Percentiles rank a stretch among this genome's conserved stretches.
Conservation (phyloP, 306 rosid species). For the Casuarina glauca region DNA sequence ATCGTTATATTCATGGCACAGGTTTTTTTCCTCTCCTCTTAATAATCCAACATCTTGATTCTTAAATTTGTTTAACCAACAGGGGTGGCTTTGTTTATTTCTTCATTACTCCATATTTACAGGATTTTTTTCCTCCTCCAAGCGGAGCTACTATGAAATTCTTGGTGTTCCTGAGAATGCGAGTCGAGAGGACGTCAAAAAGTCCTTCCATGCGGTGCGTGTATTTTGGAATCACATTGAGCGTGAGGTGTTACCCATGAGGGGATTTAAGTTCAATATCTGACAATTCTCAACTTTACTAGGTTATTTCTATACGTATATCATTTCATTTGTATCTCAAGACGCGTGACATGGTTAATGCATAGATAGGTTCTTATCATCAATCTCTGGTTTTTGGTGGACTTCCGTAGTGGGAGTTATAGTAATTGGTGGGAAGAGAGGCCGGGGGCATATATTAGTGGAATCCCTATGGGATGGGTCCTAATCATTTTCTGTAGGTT, state of each 20-base stretch:
- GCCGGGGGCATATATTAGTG: not conserved
- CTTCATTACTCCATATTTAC: conserved; percentile 22
- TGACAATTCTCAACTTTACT: not conserved
- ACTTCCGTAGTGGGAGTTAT: not conserved
- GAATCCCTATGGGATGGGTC: not conserved
- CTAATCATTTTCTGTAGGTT: not conserved
- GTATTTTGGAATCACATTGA: conserved; percentile 19
- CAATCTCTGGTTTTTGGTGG: not conserved
- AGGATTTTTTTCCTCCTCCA: conserved; percentile 49
- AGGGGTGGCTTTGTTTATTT: not conserved
- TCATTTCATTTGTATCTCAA: not conserved
- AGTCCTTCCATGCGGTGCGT: conserved; percentile 75
- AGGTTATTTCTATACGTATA: not conserved
- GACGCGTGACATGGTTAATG: not conserved
- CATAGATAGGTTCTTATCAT: not conserved
- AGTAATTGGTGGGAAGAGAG: not conserved
- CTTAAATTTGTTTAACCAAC: not conserved
- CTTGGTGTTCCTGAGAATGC: conserved; percentile 72
- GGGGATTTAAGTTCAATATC: not conserved
- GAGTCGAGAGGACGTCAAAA: conserved; percentile 72
- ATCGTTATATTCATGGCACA: conserved; percentile 60
- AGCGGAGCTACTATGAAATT: conserved; percentile 61
- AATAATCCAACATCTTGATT: not conserved
- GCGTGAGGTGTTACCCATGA: not conserved
- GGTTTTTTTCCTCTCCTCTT: conserved; percentile 50